Evolutionary conservation across 2,329 filamentous ascomycete genomes (phyloP).

Genomic region (Diaporthe aspalathi): DNA sequence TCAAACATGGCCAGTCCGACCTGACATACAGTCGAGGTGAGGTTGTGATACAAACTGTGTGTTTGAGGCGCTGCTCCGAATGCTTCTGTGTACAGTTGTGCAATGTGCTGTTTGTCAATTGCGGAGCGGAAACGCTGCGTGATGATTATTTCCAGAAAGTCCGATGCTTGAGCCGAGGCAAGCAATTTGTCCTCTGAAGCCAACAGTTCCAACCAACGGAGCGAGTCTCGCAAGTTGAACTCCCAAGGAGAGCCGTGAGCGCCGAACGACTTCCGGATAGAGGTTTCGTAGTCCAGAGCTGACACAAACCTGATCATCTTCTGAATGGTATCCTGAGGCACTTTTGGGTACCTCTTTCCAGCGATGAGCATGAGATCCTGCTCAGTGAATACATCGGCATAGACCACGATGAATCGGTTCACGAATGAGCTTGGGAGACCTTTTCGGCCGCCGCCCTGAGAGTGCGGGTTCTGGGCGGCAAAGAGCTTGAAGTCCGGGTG

Average conservation of each 20-base stretch:
- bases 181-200: conserved; percentile 71
- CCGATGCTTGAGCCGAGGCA: conserved; percentile 68
- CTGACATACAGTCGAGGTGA: conserved; percentile 75
- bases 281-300: conserved; percentile 78
- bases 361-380: conserved; percentile 88
- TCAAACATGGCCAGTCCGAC: conserved; percentile 80
- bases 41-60: conserved; percentile 78
- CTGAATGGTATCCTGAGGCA: conserved; percentile 68
- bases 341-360: conserved; percentile 76
- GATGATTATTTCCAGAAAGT: conserved; percentile 86
- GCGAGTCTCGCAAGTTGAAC: conserved; percentile 90
- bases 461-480: conserved; percentile 96
- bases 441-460: conserved; percentile 95
- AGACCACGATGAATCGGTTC: conserved; percentile 97
- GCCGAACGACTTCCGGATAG: conserved; percentile 68
- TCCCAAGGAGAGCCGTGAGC: conserved; percentile 87
- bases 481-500: conserved; percentile 95
- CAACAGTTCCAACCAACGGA: conserved; percentile 85
- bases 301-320: conserved; percentile 85
- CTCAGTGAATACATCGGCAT: conserved; percentile 88
- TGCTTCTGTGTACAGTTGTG: conserved; percentile 72
- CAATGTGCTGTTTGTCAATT: conserved; percentile 74
- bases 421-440: conserved; percentile 96
- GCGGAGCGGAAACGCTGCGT: conserved; percentile 85
- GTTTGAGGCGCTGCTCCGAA: conserved; percentile 66